Conservation (phyloP, 1,284 basidiomycete genomes). For the Ceratobasidium sp. region DNA sequence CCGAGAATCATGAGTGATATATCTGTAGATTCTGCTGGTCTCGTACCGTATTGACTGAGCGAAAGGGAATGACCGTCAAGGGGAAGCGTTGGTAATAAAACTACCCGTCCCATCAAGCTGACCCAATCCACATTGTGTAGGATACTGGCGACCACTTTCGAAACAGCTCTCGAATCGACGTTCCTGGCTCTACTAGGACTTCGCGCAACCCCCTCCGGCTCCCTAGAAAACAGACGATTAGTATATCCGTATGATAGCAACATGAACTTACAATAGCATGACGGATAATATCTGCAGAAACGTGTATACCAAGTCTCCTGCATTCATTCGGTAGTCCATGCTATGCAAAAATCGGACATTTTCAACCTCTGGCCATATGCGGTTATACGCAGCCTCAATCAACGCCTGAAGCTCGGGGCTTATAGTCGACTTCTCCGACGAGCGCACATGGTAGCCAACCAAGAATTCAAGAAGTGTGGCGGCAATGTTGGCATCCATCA, state of each 20-base stretch:
- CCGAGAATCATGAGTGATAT: too few relatives aligned
- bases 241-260: too few relatives aligned
- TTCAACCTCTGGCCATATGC: conserved; percentile 7
- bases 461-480: neutral
- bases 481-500: neutral
- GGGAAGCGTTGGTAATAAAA: neutral
- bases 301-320: neutral
- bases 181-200: too few relatives aligned
- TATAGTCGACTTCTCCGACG: neutral
- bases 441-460: neutral
- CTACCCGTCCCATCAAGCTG: neutral
- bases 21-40: too few relatives aligned
- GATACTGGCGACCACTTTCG: neutral
- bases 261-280: neutral
- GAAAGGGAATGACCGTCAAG: neutral
- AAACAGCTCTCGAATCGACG: neutral
- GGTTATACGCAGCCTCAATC: neutral
- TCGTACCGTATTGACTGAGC: neutral
- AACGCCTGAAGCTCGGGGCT: neutral
- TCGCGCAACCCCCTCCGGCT: too few relatives aligned
- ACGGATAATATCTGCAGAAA: neutral
- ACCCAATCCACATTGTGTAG: neutral
- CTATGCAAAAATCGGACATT: neutral
- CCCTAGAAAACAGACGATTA: too few relatives aligned
- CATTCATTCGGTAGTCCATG: neutral